Conservation (phyloP, 805 yeast genomes). For the Wickerhamiella bombiphila region DNA sequence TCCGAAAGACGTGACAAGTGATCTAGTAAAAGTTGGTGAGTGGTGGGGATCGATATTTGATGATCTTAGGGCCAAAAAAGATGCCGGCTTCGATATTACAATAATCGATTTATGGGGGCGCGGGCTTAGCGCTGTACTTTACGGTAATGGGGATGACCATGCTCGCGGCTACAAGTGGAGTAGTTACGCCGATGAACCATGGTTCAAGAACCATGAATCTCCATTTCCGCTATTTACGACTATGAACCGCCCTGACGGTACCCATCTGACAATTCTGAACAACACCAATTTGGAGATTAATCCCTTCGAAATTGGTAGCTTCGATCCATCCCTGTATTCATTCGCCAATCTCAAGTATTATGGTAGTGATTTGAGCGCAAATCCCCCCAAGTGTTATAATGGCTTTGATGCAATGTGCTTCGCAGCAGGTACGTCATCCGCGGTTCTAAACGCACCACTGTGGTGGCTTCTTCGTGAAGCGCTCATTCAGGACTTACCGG, state of each 20-base stretch:
- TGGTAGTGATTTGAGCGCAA: slow-evolving; percentile 52
- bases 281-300: slow-evolving; percentile 41
- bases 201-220: slow-evolving; percentile 46
- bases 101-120: slow-evolving; percentile 77
- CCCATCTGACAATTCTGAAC: slow-evolving; percentile 40
- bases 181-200: slow-evolving; percentile 43
- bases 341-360: slow-evolving; percentile 55
- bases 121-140: slow-evolving; percentile 56
- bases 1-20: slow-evolving; percentile 48
- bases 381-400: slow-evolving; percentile 45
- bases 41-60: slow-evolving; percentile 33
- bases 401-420: slow-evolving; percentile 77
- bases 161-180: slow-evolving; percentile 50
- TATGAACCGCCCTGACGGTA: slow-evolving; percentile 27
- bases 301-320: slow-evolving; percentile 70
- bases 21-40: slow-evolving; percentile 36
- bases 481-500: not conserved
- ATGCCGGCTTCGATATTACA: slow-evolving; percentile 55
- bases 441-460: slow-evolving; percentile 58
- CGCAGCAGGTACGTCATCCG: slow-evolving; percentile 68
- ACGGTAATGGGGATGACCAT: slow-evolving; percentile 43
- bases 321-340: slow-evolving; percentile 62
- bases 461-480: slow-evolving; percentile 30
- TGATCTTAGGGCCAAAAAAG: slow-evolving; percentile 38
- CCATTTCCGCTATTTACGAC: slow-evolving; percentile 57